phyloP scores from a whole-genome alignment of 129 eudicot species.

The Pulicaria dysenterica region DNA sequence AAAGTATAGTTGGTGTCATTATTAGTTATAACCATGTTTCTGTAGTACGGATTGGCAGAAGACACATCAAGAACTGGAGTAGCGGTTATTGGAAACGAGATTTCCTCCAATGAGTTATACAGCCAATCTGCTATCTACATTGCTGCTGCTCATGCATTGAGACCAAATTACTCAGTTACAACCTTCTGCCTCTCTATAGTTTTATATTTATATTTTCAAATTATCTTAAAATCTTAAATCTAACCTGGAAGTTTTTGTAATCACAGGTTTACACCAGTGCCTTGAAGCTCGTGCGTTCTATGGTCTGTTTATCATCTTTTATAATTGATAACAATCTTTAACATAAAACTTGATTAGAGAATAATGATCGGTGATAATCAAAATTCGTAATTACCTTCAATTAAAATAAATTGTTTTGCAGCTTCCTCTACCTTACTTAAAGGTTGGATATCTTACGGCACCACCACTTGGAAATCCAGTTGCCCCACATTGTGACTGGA shows the following conservation, averaged over 20 bases:
- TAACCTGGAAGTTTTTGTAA: neutral
- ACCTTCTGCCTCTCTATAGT: slow-evolving; percentile 9
- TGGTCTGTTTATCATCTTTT: slow-evolving; percentile 20
- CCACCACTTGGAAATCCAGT: slow-evolving; percentile 77
- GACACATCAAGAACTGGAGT: slow-evolving; percentile 93
- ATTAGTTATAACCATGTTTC: neutral
- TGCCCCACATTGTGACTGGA: slow-evolving; percentile 93
- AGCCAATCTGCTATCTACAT: slow-evolving; percentile 88
- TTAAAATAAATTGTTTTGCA: slow-evolving; percentile 33
- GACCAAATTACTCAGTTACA: slow-evolving; percentile 83
- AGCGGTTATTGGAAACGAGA: slow-evolving; percentile 49
- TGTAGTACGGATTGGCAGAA: slow-evolving; percentile 95
- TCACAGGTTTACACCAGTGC: slow-evolving; percentile 93
- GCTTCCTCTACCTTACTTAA: slow-evolving; percentile 89
- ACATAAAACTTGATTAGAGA: neutral
- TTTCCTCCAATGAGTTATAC: slow-evolving; percentile 75
- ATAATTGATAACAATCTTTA: no score
- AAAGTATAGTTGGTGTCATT: neutral
- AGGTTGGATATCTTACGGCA: slow-evolving; percentile 81
- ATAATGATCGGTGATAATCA: neutral
- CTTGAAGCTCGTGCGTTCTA: slow-evolving; percentile 77
- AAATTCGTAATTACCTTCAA: neutral
- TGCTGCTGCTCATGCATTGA: slow-evolving; percentile 95
- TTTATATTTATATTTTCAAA: neutral
- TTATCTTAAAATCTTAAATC: neutral